Conservation (phyloP, 495 filamentous ascomycete species). For the Acidomyces sp. region DNA sequence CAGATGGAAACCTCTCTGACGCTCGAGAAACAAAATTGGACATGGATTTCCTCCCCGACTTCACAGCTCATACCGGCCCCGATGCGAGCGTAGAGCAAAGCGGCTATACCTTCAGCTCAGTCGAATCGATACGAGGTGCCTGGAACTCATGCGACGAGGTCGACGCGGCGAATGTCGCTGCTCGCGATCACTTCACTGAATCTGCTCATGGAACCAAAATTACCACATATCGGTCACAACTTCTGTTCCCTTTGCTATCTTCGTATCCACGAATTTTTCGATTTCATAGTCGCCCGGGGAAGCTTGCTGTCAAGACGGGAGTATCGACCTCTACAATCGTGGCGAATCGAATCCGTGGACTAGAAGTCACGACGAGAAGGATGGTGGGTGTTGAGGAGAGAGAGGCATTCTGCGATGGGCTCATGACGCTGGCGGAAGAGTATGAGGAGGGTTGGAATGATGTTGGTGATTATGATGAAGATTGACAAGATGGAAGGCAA, state of each 20-base stretch:
- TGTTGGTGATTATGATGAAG: constrained; percentile 56
- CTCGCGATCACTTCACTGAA: constrained; percentile 14
- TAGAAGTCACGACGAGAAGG: constrained; percentile 47
- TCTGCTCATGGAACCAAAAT: constrained; percentile 14
- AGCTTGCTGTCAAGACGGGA: constrained; percentile 44
- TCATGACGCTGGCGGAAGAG: constrained; percentile 71
- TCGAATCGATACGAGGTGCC: constrained; percentile 19
- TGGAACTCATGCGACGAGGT: constrained; percentile 20
- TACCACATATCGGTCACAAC: constrained; percentile 40
- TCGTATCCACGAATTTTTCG: constrained; percentile 64
- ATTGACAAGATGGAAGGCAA: too few species aligned
- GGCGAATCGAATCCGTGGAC: constrained; percentile 48
- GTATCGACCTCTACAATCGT: constrained; percentile 65
- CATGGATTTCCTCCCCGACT: constrained; percentile 11
- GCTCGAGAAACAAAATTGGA: constrained; percentile 6
- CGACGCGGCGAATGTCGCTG: constrained; percentile 8
- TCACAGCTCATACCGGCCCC: background rate
- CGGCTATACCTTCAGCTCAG: constrained; percentile 22
- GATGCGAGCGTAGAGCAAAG: background rate
- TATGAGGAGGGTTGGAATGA: constrained; percentile 78
- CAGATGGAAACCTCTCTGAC: background rate
- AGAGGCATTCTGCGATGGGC: constrained; percentile 67
- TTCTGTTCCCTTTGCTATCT: constrained; percentile 65
- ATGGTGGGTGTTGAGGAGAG: constrained; percentile 60
- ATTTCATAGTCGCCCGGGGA: constrained; percentile 14